These are phyloP conservation scores for Umbilicus rupestris DNA, from an alignment of 164 flowering plant genomes.

Conservation along the genomic window DNA sequence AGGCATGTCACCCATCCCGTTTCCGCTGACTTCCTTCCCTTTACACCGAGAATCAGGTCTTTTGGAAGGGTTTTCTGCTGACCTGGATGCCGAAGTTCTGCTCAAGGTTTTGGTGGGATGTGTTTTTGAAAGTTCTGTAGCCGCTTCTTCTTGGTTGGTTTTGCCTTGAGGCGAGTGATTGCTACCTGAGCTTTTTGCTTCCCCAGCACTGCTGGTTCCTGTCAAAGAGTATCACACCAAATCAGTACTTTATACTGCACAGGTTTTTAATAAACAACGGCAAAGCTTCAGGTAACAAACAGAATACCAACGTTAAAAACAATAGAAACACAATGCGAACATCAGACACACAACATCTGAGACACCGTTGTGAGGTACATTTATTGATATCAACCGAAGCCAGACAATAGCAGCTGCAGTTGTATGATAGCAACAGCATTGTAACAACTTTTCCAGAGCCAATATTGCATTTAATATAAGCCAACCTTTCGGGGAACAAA, in stretches of 20 bases:
- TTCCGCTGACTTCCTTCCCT: slow-evolving; percentile 21
- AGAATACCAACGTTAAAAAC: no score
- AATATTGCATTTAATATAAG: no score
- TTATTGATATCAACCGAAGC: not conserved
- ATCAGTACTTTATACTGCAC: not conserved
- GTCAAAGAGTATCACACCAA: slow-evolving; percentile 11
- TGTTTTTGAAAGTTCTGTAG: slow-evolving; percentile 16
- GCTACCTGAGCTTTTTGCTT: slow-evolving; percentile 28
- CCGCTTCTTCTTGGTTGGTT: slow-evolving; percentile 18
- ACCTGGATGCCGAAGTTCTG: not conserved
- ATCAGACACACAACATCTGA: no score
- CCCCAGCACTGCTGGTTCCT: slow-evolving; percentile 40
- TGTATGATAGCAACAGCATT: no score
- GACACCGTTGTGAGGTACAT: no score
- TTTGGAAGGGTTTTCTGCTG: slow-evolving; percentile 9
- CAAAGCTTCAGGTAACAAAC: no score
- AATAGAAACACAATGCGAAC: no score
- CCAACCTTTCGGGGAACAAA: no score
- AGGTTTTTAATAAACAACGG: no score
- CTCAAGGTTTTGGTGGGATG: slow-evolving; percentile 11
- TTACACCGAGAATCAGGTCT: slow-evolving; percentile 12
- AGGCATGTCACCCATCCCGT: slow-evolving; percentile 50
- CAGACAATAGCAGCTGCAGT: no score
- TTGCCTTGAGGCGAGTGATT: no score
- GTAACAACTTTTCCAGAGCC: no score